Evolutionary conservation across 371 early-diverging fungal species (phyloP).

Genomic region (Batkoa obscura): DNA sequence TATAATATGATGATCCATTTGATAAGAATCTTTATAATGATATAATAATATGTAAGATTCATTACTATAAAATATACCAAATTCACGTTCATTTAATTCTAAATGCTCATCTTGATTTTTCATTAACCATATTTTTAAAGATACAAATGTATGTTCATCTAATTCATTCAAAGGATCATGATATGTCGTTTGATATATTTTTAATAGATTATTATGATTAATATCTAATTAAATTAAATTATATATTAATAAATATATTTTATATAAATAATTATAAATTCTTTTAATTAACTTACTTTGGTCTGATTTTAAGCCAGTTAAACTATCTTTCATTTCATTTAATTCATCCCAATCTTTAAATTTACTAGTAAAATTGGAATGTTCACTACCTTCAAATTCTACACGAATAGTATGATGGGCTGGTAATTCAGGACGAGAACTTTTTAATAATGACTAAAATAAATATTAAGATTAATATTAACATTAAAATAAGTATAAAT

Average conservation of each 20-base stretch:
- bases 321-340: too few relatives aligned
- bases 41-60: slow-evolving; percentile 2
- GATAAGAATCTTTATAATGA: background rate
- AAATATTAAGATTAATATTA: background rate
- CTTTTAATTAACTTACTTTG: too few relatives aligned
- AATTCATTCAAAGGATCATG: background rate
- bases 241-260: too few relatives aligned
- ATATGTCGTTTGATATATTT: too few relatives aligned
- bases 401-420: background rate
- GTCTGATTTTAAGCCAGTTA: too few relatives aligned
- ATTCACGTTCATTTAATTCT: background rate
- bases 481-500: too few relatives aligned
- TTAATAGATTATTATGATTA: too few relatives aligned
- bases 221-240: too few relatives aligned
- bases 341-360: slow-evolving; percentile 1
- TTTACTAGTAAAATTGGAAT: background rate
- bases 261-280: too few relatives aligned
- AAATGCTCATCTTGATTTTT: background rate
- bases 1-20: slow-evolving; percentile 1
- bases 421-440: background rate
- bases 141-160: background rate
- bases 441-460: background rate
- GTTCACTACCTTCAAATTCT: slow-evolving; percentile 4
- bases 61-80: slow-evolving; percentile 1
- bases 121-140: slow-evolving; percentile 4